phyloP scores from a whole-genome alignment of 345 rosid genomes.

The Heritiera fomes region DNA sequence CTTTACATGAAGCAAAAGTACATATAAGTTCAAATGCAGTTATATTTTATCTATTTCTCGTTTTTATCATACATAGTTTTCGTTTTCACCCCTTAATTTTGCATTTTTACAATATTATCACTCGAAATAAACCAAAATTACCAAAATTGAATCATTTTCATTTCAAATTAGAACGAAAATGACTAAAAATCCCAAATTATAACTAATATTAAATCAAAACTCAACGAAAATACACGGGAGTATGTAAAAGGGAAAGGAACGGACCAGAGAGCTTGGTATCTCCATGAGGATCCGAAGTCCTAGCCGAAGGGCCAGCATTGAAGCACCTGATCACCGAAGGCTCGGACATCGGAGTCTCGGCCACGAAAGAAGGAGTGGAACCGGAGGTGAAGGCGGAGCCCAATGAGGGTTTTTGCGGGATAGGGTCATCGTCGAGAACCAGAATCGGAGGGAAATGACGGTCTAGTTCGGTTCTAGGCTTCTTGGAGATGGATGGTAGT shows the following conservation, averaged over 20 bases:
- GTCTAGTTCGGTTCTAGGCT: slow-evolving; percentile 34
- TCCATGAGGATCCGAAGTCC: slow-evolving; percentile 10
- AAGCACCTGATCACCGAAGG: slow-evolving; percentile 4
- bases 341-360: slow-evolving; percentile 23
- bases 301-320: neutral
- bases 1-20: neutral
- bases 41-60: neutral
- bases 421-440: slow-evolving; percentile 58
- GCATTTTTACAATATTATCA: neutral
- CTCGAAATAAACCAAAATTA: neutral
- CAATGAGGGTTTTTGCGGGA: slow-evolving; percentile 30
- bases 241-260: neutral
- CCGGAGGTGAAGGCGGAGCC: neutral
- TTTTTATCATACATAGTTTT: neutral
- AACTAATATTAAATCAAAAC: neutral
- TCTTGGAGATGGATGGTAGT: slow-evolving; percentile 37
- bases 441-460: slow-evolving; percentile 33
- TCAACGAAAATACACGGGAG: neutral
- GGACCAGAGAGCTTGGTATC: slow-evolving; percentile 14
- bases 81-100: neutral
- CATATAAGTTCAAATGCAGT: neutral
- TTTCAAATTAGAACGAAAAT: neutral
- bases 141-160: neutral
- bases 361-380: slow-evolving; percentile 24
- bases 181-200: neutral